These are phyloP conservation scores for Rhododendron henanense DNA, from an alignment of 148 eudicot species.

Conservation along the genomic window DNA sequence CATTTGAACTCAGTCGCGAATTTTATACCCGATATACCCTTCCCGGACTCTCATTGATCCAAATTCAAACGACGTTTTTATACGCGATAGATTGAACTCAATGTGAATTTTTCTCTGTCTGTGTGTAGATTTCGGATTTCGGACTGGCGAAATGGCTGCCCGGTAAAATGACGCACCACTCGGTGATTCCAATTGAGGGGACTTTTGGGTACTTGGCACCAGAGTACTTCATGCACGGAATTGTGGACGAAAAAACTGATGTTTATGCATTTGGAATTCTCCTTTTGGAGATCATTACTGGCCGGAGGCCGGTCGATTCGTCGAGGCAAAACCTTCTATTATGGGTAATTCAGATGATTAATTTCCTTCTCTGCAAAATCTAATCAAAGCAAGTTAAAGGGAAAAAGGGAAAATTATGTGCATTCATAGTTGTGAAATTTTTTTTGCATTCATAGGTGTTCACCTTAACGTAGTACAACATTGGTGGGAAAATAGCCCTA, in stretches of 20 bases:
- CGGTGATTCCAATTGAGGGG: constrained; percentile 67
- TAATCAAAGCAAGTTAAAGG: not conserved
- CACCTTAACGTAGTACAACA: not conserved
- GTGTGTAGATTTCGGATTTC: constrained; percentile 52
- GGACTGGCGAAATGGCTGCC: constrained; percentile 78
- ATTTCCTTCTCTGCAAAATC: not conserved
- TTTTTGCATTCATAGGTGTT: not conserved
- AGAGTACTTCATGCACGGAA: constrained; percentile 96
- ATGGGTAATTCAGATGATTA: constrained; percentile 45
- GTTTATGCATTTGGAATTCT: constrained; percentile 89
- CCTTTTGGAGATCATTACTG: constrained; percentile 73
- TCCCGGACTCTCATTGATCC: not conserved
- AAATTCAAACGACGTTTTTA: not conserved
- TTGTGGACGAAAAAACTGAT: constrained; percentile 86
- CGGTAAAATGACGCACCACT: constrained; percentile 51
- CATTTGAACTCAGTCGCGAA: not conserved
- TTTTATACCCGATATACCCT: not conserved
- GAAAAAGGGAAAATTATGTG: not conserved
- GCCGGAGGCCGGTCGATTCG: constrained; percentile 70
- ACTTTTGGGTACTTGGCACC: constrained; percentile 97
- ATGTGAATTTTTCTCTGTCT: not conserved
- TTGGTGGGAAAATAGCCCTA: not conserved
- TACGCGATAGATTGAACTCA: not conserved
- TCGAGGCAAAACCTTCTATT: constrained; percentile 64
- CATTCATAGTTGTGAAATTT: not conserved